Base-by-base conservation (phyloP, 257 asterid species). In the Catharanthus roseus region DNA sequence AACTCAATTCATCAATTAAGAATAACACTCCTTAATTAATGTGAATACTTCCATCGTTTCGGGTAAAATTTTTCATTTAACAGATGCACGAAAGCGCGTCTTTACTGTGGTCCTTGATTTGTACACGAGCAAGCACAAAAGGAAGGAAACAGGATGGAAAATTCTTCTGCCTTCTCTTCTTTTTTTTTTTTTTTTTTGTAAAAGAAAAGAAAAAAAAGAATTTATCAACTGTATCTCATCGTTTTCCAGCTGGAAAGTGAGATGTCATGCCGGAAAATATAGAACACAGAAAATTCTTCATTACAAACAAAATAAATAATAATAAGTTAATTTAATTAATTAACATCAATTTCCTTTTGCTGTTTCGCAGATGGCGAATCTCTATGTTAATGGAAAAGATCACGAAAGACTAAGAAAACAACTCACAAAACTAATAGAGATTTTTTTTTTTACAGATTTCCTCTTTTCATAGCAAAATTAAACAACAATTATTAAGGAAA, bases 191-290 rank as follows among this genome's bases (percentile, higher is more conserved):
- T n/a, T n/a, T n/a, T n/a, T n/a, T n/a, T n/a, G n/a, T n/a, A n/a
- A n/a, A n/a, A n/a, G n/a, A n/a, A n/a, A n/a, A n/a, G n/a, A n/a
- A n/a, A n/a, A n/a, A n/a, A n/a, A n/a, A n/a, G n/a, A n/a, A n/a
- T n/a, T n/a, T n/a, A n/a, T n/a, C n/a, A n/a, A n/a, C 65, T 31
- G 42, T 58, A 58, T 60, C 13, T 31, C 65, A n/a, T 19, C 39
- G 1, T 62, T 34, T 62, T 34, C 67, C 67, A 62, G 67, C 29
- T 62, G 67, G 67, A 62, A 33, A 60, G 33, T 33, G 3, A n/a
- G 21, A 60, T 60, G 42, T 10, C 24, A 31, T 60, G 66, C 28
- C 66, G 3, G 42, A 38, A 8, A 3, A 38, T 38, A 38, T 38
- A 38, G 8, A 8, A 38, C 8, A 38, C 42, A 61, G 44, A 61